Conservation (phyloP, 2,329 filamentous ascomycete genomes). For the Penicillium rolfsii region DNA sequence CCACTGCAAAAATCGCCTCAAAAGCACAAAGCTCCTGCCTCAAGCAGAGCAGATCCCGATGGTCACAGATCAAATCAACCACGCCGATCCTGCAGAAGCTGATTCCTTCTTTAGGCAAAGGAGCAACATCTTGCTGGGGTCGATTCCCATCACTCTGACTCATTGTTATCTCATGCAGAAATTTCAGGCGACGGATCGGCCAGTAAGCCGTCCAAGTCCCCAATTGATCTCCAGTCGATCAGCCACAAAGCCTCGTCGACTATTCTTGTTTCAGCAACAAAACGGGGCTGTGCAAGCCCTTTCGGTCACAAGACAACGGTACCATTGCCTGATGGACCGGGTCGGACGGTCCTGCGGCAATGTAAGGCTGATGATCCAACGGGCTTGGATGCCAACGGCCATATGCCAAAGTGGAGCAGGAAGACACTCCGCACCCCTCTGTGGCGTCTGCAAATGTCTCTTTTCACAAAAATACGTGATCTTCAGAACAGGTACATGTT, state of each 20-base stretch:
- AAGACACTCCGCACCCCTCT: not conserved
- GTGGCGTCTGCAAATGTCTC: not conserved
- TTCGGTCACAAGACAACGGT: not conserved
- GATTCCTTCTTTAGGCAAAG: constrained; percentile 2
- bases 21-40: not conserved
- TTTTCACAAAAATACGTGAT: not conserved
- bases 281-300: constrained; percentile 6
- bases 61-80: not conserved
- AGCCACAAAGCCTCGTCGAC: not conserved
- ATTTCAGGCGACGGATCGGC: constrained; percentile 9
- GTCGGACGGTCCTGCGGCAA: not conserved
- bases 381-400: not conserved
- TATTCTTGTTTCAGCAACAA: constrained; percentile 1
- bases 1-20: not conserved
- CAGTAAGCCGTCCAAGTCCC: constrained; percentile 1
- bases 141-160: constrained; percentile 3
- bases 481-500: not conserved
- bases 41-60: not conserved
- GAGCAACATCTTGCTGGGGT: not conserved
- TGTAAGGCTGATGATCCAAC: constrained; percentile 6
- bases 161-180: not conserved
- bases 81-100: constrained; percentile 11
- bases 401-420: not conserved
- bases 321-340: not conserved
- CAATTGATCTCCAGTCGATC: constrained; percentile 13